Conservation (phyloP, 2,329 filamentous ascomycete genomes). For the Fusarium succisae region DNA sequence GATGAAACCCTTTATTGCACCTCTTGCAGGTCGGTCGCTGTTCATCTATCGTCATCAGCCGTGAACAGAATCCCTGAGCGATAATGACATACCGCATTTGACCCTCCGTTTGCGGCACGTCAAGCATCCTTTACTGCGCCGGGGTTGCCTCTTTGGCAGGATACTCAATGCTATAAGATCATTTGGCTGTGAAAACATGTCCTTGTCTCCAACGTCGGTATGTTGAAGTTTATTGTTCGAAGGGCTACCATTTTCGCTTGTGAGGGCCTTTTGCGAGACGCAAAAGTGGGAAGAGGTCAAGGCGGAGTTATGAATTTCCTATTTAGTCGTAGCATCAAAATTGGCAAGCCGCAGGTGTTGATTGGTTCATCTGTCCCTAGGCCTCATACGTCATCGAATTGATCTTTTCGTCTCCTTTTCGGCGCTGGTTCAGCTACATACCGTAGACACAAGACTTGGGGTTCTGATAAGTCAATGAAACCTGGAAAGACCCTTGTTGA, state of each 20-base stretch:
- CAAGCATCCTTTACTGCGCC: background rate
- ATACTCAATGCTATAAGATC: background rate
- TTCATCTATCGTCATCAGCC: background rate
- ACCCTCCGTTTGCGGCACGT: background rate
- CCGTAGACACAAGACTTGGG: background rate
- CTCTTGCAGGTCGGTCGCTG: background rate
- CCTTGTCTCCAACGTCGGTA: background rate
- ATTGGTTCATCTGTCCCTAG: background rate
- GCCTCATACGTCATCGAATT: background rate
- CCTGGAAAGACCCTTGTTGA: background rate
- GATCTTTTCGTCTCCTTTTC: too few species aligned
- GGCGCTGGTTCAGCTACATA: background rate
- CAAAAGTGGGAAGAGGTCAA: background rate
- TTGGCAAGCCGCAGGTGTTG: background rate
- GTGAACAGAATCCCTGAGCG: too few species aligned
- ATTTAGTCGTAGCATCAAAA: background rate
- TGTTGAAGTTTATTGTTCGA: background rate
- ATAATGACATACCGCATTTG: background rate
- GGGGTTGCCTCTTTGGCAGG: background rate
- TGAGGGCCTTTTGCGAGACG: background rate
- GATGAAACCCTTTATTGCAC: background rate
- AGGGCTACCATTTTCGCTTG: background rate
- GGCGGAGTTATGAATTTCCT: background rate
- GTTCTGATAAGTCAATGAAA: background rate
- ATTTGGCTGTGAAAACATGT: background rate